Percentiles rank a stretch among this genome's conserved stretches.
Conservation (phyloP, 108 stramenopile species). For the Cyclostephanos invisitatus region DNA sequence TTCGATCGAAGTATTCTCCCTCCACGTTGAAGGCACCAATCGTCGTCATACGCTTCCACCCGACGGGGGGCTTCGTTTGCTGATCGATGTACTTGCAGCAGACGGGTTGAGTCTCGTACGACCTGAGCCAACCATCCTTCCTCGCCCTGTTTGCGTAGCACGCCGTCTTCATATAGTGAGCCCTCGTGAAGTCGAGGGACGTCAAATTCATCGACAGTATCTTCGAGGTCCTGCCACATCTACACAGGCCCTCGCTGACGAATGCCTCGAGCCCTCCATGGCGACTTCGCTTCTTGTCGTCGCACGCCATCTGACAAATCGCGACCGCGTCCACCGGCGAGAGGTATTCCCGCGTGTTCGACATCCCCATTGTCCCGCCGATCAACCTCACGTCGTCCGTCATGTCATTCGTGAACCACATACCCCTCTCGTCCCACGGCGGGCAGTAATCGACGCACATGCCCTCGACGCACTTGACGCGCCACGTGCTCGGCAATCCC, state of each 20-base stretch:
- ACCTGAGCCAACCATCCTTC: background rate
- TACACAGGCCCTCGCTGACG: slow-evolving; percentile 20
- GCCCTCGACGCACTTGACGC: slow-evolving; percentile 47
- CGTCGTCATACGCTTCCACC: slow-evolving; percentile 23
- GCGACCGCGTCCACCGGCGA: slow-evolving; percentile 35
- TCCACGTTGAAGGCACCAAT: slow-evolving; percentile 17
- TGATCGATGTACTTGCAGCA: slow-evolving; percentile 28
- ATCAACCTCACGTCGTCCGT: slow-evolving; percentile 20
- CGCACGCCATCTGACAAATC: slow-evolving; percentile 40
- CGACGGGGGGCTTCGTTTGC: background rate
- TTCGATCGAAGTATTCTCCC: slow-evolving; percentile 44
- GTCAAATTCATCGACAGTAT: slow-evolving; percentile 17
- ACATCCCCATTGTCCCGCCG: background rate
- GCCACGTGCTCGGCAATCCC: slow-evolving; percentile 43
- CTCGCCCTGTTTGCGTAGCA: slow-evolving; percentile 21
- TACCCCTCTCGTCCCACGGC: slow-evolving; percentile 47
- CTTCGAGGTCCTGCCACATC: slow-evolving; percentile 28
- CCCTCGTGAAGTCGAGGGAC: slow-evolving; percentile 24
- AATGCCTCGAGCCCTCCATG: slow-evolving; percentile 4
- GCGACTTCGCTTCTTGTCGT: background rate
- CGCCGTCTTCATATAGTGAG: slow-evolving; percentile 35
- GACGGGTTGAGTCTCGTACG: slow-evolving; percentile 37
- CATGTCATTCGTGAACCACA: slow-evolving; percentile 38
- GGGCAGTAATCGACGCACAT: slow-evolving; percentile 51
- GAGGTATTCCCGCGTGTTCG: slow-evolving; percentile 17